Percentiles rank a stretch among this genome's conserved stretches.
Evolutionary conservation across 73 alveolate species (phyloP).

Genomic region (Paramecium octaurelia): DNA sequence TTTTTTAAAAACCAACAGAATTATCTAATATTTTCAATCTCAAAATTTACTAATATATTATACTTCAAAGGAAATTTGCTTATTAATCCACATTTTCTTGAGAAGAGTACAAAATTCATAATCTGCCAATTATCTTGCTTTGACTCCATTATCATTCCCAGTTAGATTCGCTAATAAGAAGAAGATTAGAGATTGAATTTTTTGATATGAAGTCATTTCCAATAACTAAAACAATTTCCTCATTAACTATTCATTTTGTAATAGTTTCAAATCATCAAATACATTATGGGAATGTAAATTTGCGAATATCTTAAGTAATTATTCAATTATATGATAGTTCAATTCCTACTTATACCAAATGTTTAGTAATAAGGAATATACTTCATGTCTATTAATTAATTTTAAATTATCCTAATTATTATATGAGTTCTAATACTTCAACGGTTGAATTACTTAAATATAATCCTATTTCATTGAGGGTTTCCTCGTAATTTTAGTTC

Average conservation of each 20-base stretch:
- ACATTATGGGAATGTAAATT: constrained; percentile 22
- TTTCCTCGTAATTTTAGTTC: neutral
- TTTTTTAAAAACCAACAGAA: neutral
- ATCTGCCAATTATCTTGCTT: constrained; percentile 27
- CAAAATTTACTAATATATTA: neutral
- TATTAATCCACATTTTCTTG: neutral
- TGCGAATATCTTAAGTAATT: neutral
- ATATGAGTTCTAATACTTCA: neutral
- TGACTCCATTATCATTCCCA: constrained; percentile 4
- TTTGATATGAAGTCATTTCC: neutral
- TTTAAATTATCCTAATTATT: neutral
- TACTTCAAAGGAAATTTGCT: neutral
- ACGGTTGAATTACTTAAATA: neutral
- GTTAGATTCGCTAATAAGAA: neutral
- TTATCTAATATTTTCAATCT: neutral
- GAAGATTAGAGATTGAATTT: neutral
- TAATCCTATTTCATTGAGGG: neutral
- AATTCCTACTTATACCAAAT: neutral
- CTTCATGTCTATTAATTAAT: neutral
- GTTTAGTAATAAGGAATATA: neutral
- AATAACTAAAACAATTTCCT: neutral
- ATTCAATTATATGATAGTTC: neutral
- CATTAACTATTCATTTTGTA: neutral
- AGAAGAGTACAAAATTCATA: neutral
- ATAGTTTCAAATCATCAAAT: neutral